Evolutionary conservation across 768 basidiomycete species (phyloP), one percentile per base, ranked within the genome.

Genomic region (Suillus placidus): DNA sequence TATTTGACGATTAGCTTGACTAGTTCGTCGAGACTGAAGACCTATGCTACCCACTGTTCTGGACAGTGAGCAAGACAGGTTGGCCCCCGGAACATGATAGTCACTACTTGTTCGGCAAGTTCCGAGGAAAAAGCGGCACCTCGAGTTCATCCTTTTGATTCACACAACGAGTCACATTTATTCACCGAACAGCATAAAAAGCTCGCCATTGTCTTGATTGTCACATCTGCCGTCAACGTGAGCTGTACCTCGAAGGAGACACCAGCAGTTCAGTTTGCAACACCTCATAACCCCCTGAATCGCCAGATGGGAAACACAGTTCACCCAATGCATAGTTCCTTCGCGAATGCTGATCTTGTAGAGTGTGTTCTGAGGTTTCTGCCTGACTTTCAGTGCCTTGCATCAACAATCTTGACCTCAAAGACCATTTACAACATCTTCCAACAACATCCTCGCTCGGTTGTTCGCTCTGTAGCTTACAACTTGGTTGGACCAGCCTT

Each of bases 381-480:
- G 38, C 77, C 72, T 23, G 70, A 77, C 65, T 79, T 79, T 43
- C 42, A 67, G 6, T 71, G 72, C 23, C 68, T 80, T 45, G 66
- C 60, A 32, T 67, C 67, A 49, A 68, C 68, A 42, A 69, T 78
- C 43, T 69, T 71, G 38, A 68, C 77, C 30, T 76, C 74, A 6
- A 78, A 76, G 62, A 67, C 67, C n/a, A 71, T 78, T 60, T 73
- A 79, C 65, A 63, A 64, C 4, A 63, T 77, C 52, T 80, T 73
- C 64, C 70, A 69, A 37, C 57, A 45, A 16, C 77, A 74, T 34
- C 76, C 74, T 13, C 72, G 69, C 60, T 76, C 77, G 49, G 74
- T 78, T 26, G 62, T 75, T 47, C 68, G 75, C 3, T 70, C 74
- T 32, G 72, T 79, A 6, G 74, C 76, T 4, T 70, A 68, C 38